phyloP scores from a whole-genome alignment of 768 basidiomycete species.

The Amanita molliuscula region DNA sequence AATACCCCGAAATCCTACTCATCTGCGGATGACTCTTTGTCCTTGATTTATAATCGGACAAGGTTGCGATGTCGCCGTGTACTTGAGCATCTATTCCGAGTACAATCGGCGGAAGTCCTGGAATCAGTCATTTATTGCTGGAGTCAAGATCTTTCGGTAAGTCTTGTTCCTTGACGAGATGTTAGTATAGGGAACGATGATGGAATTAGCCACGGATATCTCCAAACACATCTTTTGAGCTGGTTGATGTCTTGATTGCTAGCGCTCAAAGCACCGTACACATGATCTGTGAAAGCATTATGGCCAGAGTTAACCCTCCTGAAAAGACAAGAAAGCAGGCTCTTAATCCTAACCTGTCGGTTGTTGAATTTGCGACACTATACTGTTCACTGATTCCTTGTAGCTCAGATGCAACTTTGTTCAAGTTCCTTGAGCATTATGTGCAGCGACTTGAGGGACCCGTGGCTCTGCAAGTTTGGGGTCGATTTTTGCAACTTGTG shows the following conservation, averaged over 20 bases:
- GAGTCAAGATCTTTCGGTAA: conserved; percentile 45
- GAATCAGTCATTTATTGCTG: conserved; percentile 81
- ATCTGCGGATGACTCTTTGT: conserved; percentile 58
- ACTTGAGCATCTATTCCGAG: conserved; percentile 79
- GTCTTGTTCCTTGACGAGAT: conserved; percentile 12
- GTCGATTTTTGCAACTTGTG: conserved; percentile 61
- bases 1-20: conserved; percentile 31
- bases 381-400: conserved; percentile 2
- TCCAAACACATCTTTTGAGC: conserved; percentile 58
- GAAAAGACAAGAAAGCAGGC: conserved; percentile 54
- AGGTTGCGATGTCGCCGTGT: conserved; percentile 65
- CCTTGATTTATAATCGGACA: conserved; percentile 56
- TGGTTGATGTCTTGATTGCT: conserved; percentile 74
- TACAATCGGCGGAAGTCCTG: conserved; percentile 70
- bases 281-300: conserved; percentile 80
- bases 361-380: conserved; percentile 5
- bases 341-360: conserved; percentile 61
- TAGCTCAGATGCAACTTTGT: conserved; percentile 65
- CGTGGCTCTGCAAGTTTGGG: conserved; percentile 89
- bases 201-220: conserved; percentile 18
- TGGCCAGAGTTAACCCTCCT: conserved; percentile 40
- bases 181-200: background rate
- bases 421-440: conserved; percentile 85
- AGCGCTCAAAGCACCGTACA: conserved; percentile 83
- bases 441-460: conserved; percentile 79